Evolutionary conservation across 2,329 filamentous ascomycete species (phyloP), one percentile per base, ranked within the genome.

Genomic region (Fusarium chlamydosporum): DNA sequence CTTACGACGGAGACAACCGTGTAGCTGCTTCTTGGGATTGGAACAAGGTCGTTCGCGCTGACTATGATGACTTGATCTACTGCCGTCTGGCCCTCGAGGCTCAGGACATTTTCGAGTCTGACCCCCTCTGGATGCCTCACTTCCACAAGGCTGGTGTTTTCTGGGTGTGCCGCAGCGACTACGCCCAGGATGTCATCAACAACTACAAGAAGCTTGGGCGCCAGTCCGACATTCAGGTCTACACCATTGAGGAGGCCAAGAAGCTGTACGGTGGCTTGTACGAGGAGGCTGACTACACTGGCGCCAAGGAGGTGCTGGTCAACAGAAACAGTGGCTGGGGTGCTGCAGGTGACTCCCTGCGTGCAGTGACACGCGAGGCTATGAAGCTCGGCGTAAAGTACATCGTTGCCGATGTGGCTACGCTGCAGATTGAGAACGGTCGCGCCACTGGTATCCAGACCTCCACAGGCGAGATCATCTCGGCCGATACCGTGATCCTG

Each of bases 1-100:
- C 82, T 4, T 82, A 79, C 45, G 83, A 86, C 26, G 84, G 84
- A 2, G 78, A 81, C 0, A 78, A 74, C 53, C 79, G 80, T 4
- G 79, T 83, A 26, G 89, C 89, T 33, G 90, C 90, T 1, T 92
- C 90, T 0, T 90, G 88, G 82, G 90, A 93, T 79, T 72, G 69
- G 69, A 72, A 72, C 55, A 72, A 72, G 53, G 69, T 72, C 10
- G 56, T 72, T 11, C 69, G 69, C 20, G 70, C 69, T 23, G 69
- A 72, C 54, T 72, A 72, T 55, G 70, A 86, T 56, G 87, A 90
- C 70, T 79, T 86, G 2, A 77, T 88, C 16, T 92, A 92, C 80
- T 88, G 86, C 76, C 77, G 84, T 50, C 82, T 92, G 20, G 90
- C 86, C 0, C 82, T 91, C 29, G 89, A 92, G 77, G 87, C 90